Percentiles rank a stretch among this genome's conserved stretches.
phyloP scores from a whole-genome alignment of 768 basidiomycete species.

The Leucogyrophana mollusca region DNA sequence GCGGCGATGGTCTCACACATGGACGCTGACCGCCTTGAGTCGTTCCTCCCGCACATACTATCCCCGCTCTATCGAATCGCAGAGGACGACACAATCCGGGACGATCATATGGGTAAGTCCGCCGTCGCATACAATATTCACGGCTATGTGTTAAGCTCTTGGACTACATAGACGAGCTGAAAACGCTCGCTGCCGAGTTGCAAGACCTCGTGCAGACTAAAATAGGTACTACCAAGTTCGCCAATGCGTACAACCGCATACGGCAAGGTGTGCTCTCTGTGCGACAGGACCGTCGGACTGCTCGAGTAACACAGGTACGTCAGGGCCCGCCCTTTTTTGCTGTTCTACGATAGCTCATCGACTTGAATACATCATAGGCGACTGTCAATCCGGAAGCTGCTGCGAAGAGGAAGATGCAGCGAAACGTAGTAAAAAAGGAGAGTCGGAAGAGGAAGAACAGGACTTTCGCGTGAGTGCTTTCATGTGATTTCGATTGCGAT shows the following conservation, averaged over 20 bases:
- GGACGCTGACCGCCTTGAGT: slow-evolving; percentile 53
- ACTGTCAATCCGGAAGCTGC: slow-evolving; percentile 74
- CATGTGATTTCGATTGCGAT: background rate
- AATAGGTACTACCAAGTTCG: slow-evolving; percentile 86
- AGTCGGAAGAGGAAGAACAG: slow-evolving; percentile 77
- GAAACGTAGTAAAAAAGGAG: slow-evolving; percentile 79
- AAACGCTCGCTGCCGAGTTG: slow-evolving; percentile 76
- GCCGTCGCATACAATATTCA: background rate
- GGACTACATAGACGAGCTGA: slow-evolving; percentile 67
- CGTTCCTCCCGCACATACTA: slow-evolving; percentile 80
- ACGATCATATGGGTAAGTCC: slow-evolving; percentile 71
- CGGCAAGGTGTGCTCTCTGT: slow-evolving; percentile 67
- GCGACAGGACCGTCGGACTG: slow-evolving; percentile 69
- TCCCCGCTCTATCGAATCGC: slow-evolving; percentile 83
- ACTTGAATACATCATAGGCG: slow-evolving; percentile 46
- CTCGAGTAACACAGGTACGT: slow-evolving; percentile 48
- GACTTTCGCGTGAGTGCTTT: slow-evolving; percentile 53
- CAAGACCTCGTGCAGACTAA: slow-evolving; percentile 85
- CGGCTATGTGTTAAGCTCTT: no score
- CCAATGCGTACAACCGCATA: slow-evolving; percentile 75
- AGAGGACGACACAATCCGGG: slow-evolving; percentile 84
- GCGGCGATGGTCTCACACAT: slow-evolving; percentile 85
- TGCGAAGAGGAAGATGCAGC: slow-evolving; percentile 69
- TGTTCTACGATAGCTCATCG: no score
- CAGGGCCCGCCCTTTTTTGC: no score